A percentile compares a stretch with the other conserved stretches of the same genome.
phyloP scores from a whole-genome alignment of 768 basidiomycete genomes.

The Tephrocybe rancida region DNA sequence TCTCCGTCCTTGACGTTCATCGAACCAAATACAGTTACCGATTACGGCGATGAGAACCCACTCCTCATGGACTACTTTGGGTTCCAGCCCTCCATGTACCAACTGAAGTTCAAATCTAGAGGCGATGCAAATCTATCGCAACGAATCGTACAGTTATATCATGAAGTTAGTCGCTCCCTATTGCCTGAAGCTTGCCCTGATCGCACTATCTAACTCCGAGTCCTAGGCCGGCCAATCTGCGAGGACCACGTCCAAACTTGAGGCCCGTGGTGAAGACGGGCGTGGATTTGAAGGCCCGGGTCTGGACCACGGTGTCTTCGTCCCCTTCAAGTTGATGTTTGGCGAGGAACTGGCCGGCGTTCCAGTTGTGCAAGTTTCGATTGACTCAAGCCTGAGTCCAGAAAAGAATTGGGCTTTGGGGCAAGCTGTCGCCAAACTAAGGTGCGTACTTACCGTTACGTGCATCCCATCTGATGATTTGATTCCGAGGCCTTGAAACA shows the following conservation, averaged over 20 bases:
- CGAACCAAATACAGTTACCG: constrained; percentile 51
- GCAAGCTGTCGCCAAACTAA: constrained; percentile 56
- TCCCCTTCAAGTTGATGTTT: constrained; percentile 82
- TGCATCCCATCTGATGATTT: neutral
- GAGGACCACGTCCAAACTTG: constrained; percentile 47
- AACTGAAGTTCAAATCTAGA: constrained; percentile 66
- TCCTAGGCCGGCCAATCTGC: constrained; percentile 51
- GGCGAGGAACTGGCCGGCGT: constrained; percentile 61
- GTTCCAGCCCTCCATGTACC: constrained; percentile 60
- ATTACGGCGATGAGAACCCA: constrained; percentile 79
- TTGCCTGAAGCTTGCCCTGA: neutral
- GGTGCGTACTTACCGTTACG: constrained; percentile 36
- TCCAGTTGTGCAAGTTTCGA: constrained; percentile 73
- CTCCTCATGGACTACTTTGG: constrained; percentile 76
- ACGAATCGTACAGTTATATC: constrained; percentile 62
- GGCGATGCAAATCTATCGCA: constrained; percentile 61
- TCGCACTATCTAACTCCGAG: neutral
- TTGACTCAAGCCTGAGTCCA: constrained; percentile 61
- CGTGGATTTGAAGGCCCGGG: constrained; percentile 66
- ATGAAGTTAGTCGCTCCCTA: constrained; percentile 37
- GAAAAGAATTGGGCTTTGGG: constrained; percentile 68
- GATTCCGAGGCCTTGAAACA: neutral
- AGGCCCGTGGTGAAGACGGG: constrained; percentile 67
- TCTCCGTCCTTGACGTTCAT: neutral
- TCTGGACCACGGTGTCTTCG: constrained; percentile 79